These are phyloP conservation scores for Fusarium robinianum DNA, from an alignment of 2,329 filamentous ascomycete species.

Conservation along the genomic window DNA sequence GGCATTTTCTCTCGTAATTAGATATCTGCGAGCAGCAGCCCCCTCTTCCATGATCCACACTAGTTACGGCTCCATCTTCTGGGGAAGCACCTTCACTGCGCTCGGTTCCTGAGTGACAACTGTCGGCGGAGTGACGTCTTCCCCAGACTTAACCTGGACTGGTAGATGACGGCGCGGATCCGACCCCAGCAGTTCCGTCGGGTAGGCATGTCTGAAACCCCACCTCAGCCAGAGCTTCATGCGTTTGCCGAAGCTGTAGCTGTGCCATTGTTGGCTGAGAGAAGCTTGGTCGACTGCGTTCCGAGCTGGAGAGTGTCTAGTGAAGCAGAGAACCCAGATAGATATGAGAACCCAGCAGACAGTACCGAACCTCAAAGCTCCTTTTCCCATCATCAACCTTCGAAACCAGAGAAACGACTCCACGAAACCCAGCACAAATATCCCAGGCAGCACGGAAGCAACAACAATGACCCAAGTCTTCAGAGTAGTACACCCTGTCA, in stretches of 20 bases:
- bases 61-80: slow-evolving; percentile 1
- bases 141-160: background rate
- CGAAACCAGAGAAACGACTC: slow-evolving; percentile 42
- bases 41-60: slow-evolving; percentile 8
- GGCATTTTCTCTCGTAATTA: slow-evolving; percentile 8
- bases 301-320: slow-evolving; percentile 14
- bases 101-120: background rate
- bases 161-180: slow-evolving; percentile 9
- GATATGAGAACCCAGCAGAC: slow-evolving; percentile 37
- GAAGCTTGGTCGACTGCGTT: slow-evolving; percentile 9
- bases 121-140: background rate
- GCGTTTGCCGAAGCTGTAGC: slow-evolving; percentile 5
- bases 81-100: background rate
- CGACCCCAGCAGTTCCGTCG: slow-evolving; percentile 19
- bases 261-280: slow-evolving; percentile 21
- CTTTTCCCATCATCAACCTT: slow-evolving; percentile 39
- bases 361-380: slow-evolving; percentile 38
- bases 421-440: slow-evolving; percentile 39
- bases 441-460: slow-evolving; percentile 30
- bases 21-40: background rate
- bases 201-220: slow-evolving; percentile 25
- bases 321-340: slow-evolving; percentile 24
- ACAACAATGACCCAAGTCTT: slow-evolving; percentile 35
- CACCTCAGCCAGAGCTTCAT: slow-evolving; percentile 25
- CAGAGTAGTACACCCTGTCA: slow-evolving; percentile 7